Percentiles rank a stretch among this genome's conserved stretches.
Conservation (phyloP, 2,329 filamentous ascomycete species). For the Calonectria pteridis region DNA sequence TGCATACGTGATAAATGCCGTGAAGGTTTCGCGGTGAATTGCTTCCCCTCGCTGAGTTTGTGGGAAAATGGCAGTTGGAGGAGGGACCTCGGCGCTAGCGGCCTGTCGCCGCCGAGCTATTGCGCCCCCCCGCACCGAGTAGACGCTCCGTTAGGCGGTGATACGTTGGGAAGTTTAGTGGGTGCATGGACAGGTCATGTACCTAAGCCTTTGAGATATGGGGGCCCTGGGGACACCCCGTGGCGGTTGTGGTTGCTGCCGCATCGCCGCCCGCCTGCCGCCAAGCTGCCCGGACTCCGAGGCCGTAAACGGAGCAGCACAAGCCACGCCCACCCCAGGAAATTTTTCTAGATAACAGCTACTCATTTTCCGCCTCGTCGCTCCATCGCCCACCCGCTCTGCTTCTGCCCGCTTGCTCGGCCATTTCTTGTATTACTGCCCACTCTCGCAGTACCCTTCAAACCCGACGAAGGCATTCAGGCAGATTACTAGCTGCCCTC, state of each 20-base stretch:
- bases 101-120: not conserved
- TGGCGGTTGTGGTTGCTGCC: not conserved
- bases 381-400: constrained; percentile 3
- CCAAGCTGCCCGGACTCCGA: constrained; percentile 48
- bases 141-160: constrained; percentile 1
- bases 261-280: constrained; percentile 7
- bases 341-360: constrained; percentile 48
- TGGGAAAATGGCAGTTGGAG: not conserved
- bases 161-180: constrained; percentile 9
- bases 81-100: constrained; percentile 5
- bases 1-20: not conserved
- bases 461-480: not conserved
- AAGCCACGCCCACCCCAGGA: constrained; percentile 40
- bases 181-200: constrained; percentile 1
- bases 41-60: not conserved
- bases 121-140: constrained; percentile 1
- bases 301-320: constrained; percentile 52
- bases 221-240: not conserved
- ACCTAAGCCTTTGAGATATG: not conserved
- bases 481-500: not conserved
- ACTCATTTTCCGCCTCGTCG: constrained; percentile 18
- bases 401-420: constrained; percentile 1
- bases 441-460: not conserved
- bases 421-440: not conserved
- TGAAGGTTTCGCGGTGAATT: constrained; percentile 5